Evolutionary conservation across 2,329 filamentous ascomycete genomes (phyloP), one percentile per base, ranked within the genome.

Genomic region (Fusarium sp.): DNA sequence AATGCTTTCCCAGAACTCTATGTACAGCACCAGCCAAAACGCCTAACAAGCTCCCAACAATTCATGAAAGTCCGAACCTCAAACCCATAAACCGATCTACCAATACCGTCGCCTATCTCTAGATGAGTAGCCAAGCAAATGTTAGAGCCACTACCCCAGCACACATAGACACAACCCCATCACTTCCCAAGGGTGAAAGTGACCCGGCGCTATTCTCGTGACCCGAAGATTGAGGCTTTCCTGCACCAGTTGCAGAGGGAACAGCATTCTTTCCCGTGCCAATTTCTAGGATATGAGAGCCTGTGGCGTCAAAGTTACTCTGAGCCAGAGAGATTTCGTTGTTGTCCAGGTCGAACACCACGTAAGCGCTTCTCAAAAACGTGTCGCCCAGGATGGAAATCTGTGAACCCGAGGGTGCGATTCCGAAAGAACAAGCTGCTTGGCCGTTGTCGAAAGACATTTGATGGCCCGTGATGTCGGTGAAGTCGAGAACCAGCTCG

Each of bases 261-360:
- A 91, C 83, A 0, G 82, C 72, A 18, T 77, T 72, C 13, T 77
- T 77, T 8, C 86, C 86, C 12, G 78, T 80, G 23, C 78, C 78
- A 58, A 91, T 90, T 78, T 90, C 87, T 36, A 83, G 69, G 16
- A 91, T 78, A 49, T 82, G 83, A 7, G 81, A 82, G 7, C 54
- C 49, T 0, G 71, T 75, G 6, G 84, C 80, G 74, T 91, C 87
- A 77, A 88, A 89, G 51, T 83, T 85, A 18, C 90, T 90, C 76
- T 91, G 88, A 2, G 90, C 91, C 33, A 93, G 79, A 3, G 88
- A 90, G 69, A 93, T 89, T 78, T 91, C 83, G 75, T 92, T 89
- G 77, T 91, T 92, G 30, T 83, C 86, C 23, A 93, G 82, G 75
- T 93, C 91, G 75, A 92, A 93, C 12, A 94, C 91, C 15, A 92